Evolutionary conservation across 352 stramenopile genomes (phyloP), one percentile per base, ranked within the genome.

Genomic region (Pythium aquatile): DNA sequence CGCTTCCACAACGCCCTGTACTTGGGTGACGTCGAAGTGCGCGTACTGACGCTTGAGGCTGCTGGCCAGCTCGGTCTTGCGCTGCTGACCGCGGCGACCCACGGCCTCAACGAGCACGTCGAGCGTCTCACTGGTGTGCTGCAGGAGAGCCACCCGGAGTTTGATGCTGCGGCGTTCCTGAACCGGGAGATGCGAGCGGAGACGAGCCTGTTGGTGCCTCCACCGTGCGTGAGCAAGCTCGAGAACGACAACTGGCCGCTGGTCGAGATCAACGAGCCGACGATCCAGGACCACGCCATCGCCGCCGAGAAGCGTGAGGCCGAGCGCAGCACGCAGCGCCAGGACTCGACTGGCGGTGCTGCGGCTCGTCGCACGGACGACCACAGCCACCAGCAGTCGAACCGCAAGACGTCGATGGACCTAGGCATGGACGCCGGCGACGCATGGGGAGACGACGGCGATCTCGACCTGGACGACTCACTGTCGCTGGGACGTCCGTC

Each of bases 1-100:
- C 91, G 96, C 52, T 99, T 99, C 77, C 97, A 99, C 83, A 99
- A 99, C 77, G 95, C 97, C 6, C 78, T 99, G 8, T 98, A 99
- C 66, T 83, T 99, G 29, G 97, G 97, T 46, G 96, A 99, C 76
- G 96, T 97, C 17, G 81, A 94, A 1, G 96, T 99, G 59, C 91
- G 97, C 32, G 88, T 99, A 46, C 76, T 94, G 51, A 96, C 98
- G 24, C 83, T 99, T 7, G 96, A 99, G 75, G 83, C 97, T 8
- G 97, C 94, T 14, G 97, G 97, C 2, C 98, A 99, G 70, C 81
- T 97, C 29, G 91, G 94, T 32, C 76, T 99, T 13, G 98, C 98
- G 13, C 97, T 99, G 70, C 84, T 99, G 26, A 98, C 93, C 60
- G 97, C 97, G n/a, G 87, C 87, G 30, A 97, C 97, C 9, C 96